phyloP scores from a whole-genome alignment of 1,284 basidiomycete species.

The Neotropicomus parvogracilis region DNA sequence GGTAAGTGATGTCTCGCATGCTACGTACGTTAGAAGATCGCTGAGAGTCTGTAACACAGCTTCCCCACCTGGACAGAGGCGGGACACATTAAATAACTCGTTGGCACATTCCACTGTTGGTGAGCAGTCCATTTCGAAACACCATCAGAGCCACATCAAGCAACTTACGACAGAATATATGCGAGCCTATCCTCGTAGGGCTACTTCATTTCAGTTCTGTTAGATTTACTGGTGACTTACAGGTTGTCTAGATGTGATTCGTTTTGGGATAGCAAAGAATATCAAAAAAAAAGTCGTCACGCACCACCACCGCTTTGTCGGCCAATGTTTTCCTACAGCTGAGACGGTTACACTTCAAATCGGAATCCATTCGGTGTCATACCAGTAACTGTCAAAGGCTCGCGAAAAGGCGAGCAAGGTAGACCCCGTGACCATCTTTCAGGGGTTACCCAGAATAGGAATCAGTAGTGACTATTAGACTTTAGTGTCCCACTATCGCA shows the following conservation, averaged over 20 bases:
- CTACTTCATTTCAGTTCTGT: constrained; percentile 19
- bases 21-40: constrained; percentile 34
- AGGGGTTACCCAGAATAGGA: constrained; percentile 16
- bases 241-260: constrained; percentile 39
- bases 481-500: background rate
- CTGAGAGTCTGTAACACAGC: background rate
- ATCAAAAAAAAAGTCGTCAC: constrained; percentile 37
- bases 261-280: constrained; percentile 1
- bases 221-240: constrained; percentile 33
- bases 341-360: constrained; percentile 71
- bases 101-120: constrained; percentile 76
- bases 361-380: constrained; percentile 37
- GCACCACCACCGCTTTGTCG: constrained; percentile 79
- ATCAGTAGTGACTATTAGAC: background rate
- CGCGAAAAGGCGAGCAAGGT: too few relatives aligned
- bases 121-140: constrained; percentile 1
- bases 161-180: constrained; percentile 74
- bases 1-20: constrained; percentile 73
- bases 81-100: constrained; percentile 69
- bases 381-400: too few relatives aligned
- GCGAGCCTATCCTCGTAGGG: constrained; percentile 49
- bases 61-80: constrained; percentile 72
- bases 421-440: too few relatives aligned
- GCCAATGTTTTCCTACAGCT: constrained; percentile 61
- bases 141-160: background rate